Conservation (phyloP, 2,329 filamentous ascomycete species). For the Metarhizium robertsii region DNA sequence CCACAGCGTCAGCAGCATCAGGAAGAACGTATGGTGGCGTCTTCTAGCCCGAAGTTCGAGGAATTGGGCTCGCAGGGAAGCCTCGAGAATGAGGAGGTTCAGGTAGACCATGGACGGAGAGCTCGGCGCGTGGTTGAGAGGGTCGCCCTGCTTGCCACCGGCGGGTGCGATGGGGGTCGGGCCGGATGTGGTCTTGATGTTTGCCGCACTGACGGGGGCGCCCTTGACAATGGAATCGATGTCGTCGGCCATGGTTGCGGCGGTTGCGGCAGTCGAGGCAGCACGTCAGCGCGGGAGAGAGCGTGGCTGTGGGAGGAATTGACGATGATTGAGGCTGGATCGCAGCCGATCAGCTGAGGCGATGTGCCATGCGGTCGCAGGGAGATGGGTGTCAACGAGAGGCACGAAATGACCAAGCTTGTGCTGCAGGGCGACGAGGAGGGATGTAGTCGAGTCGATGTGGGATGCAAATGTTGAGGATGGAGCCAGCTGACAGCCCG, state of each 20-base stretch:
- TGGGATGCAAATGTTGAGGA: neutral
- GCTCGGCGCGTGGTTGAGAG: constrained; percentile 73
- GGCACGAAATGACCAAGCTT: neutral
- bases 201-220: constrained; percentile 57
- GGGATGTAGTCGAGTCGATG: no score
- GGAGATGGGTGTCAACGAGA: neutral
- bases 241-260: constrained; percentile 46
- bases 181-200: constrained; percentile 28
- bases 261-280: neutral
- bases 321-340: neutral
- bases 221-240: constrained; percentile 92
- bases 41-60: constrained; percentile 79
- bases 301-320: neutral
- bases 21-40: constrained; percentile 87
- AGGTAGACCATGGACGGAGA: constrained; percentile 95
- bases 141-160: constrained; percentile 49
- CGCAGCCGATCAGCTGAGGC: constrained; percentile 1
- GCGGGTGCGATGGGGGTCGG: constrained; percentile 35
- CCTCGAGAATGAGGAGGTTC: constrained; percentile 94
- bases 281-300: neutral
- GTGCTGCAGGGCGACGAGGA: neutral
- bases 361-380: constrained; percentile 3
- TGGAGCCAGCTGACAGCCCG: neutral
- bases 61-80: constrained; percentile 85
- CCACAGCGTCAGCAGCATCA: constrained; percentile 73